These are phyloP conservation scores for Cadophora malorum DNA, from an alignment of 2,329 filamentous ascomycete genomes.

Conservation along the genomic window DNA sequence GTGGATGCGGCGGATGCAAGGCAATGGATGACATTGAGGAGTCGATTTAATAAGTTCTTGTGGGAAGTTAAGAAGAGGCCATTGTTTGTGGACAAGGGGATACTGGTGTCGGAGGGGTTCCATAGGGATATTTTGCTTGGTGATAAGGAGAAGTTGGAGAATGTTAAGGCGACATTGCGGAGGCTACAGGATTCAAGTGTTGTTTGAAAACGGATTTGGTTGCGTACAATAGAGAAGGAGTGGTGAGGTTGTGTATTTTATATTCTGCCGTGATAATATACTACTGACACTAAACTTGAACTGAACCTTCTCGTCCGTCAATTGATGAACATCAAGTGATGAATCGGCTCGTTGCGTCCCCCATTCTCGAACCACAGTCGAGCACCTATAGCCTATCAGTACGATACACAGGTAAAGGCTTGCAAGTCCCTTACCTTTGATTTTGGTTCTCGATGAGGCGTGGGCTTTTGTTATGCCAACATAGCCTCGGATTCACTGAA, in stretches of 20 bases:
- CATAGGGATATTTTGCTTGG: constrained; percentile 1
- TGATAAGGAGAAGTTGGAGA: neutral
- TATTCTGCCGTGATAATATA: neutral
- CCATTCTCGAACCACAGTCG: no score
- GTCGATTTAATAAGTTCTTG: neutral
- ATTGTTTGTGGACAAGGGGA: neutral
- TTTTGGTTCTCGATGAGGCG: no score
- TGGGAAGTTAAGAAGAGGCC: constrained; percentile 5
- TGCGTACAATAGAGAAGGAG: neutral
- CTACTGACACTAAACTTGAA: neutral
- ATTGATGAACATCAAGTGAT: no score
- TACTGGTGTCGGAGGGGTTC: neutral
- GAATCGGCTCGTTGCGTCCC: no score
- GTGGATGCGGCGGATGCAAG: neutral
- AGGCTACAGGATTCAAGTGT: neutral
- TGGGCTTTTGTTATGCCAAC: no score
- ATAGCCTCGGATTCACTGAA: no score
- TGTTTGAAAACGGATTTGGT: neutral
- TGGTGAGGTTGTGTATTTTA: neutral
- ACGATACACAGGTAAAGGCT: no score
- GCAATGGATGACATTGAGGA: neutral
- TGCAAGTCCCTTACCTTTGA: no score
- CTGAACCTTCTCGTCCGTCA: no score
- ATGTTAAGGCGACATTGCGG: neutral
- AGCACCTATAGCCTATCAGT: no score